phyloP scores from a whole-genome alignment of 371 early-diverging fungal species.

The Syncephalastrum racemosum region DNA sequence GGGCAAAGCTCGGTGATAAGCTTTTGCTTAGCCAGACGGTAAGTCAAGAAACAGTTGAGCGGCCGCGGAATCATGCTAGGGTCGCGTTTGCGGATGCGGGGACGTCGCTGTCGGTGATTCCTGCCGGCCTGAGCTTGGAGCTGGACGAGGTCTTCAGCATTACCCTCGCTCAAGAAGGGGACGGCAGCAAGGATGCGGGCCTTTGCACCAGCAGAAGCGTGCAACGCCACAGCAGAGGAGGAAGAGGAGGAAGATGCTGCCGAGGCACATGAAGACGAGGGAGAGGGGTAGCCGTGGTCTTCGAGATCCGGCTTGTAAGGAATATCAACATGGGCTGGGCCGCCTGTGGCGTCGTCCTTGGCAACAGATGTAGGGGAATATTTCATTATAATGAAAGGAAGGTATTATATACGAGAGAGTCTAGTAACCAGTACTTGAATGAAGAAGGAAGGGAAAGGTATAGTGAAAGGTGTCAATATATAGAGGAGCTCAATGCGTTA shows the following conservation, averaged over 20 bases:
- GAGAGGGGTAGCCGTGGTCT: neutral
- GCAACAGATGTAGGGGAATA: too few relatives aligned
- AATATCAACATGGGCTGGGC: too few relatives aligned
- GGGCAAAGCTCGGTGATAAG: slow-evolving; percentile 9
- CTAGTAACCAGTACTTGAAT: too few relatives aligned
- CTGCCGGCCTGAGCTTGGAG: neutral
- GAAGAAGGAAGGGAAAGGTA: too few relatives aligned
- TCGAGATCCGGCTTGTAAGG: too few relatives aligned
- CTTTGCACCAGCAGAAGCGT: neutral
- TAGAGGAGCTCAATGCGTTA: too few relatives aligned
- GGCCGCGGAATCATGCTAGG: slow-evolving; percentile 20
- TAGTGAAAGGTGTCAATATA: too few relatives aligned
- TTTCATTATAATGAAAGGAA: too few relatives aligned
- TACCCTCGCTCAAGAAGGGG: neutral
- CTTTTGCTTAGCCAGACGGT: slow-evolving; percentile 16
- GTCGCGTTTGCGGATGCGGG: slow-evolving; percentile 19
- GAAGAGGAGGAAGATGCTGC: neutral
- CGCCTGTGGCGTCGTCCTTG: too few relatives aligned
- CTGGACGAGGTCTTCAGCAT: neutral
- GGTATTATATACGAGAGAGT: too few relatives aligned
- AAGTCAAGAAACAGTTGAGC: slow-evolving; percentile 18
- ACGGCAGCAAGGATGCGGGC: neutral
- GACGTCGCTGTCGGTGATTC: slow-evolving; percentile 14
- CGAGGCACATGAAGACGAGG: neutral
- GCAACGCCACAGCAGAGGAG: neutral